These are phyloP conservation scores for Yamadazyma kitorensis DNA, from an alignment of 805 yeast genomes.

Conservation along the genomic window DNA sequence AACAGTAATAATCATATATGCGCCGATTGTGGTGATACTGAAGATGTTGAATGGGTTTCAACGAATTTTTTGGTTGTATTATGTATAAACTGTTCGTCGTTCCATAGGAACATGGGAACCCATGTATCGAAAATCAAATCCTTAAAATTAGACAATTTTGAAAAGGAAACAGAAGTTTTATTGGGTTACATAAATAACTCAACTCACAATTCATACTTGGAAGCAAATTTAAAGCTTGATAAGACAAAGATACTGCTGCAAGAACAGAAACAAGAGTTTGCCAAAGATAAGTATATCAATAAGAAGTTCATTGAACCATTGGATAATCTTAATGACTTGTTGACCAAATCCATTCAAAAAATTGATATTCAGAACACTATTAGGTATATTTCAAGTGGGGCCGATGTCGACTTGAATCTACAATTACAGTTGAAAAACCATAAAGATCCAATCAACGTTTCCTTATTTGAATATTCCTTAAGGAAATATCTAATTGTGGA, in stretches of 20 bases:
- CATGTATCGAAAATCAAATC: slow-evolving; percentile 78
- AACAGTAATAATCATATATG: slow-evolving; percentile 62
- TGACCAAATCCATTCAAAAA: slow-evolving; percentile 53
- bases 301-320: slow-evolving; percentile 41
- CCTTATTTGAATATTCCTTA: slow-evolving; percentile 50
- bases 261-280: slow-evolving; percentile 54
- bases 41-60: slow-evolving; percentile 84
- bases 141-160: slow-evolving; percentile 67
- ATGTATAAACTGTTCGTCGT: slow-evolving; percentile 84
- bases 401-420: slow-evolving; percentile 41
- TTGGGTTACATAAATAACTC: slow-evolving; percentile 53
- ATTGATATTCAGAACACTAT: slow-evolving; percentile 47
- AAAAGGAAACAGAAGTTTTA: slow-evolving; percentile 56
- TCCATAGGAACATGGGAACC: slow-evolving; percentile 84
- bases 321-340: slow-evolving; percentile 26
- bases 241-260: slow-evolving; percentile 22
- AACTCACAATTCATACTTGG: slow-evolving; percentile 59
- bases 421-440: slow-evolving; percentile 22
- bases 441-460: slow-evolving; percentile 20
- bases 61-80: slow-evolving; percentile 67
- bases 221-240: slow-evolving; percentile 26
- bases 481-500: slow-evolving; percentile 36
- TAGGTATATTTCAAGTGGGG: slow-evolving; percentile 46
- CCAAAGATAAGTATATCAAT: slow-evolving; percentile 61
- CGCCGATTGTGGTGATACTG: slow-evolving; percentile 72